A percentile compares a stretch with the other conserved stretches of the same genome.
These are phyloP conservation scores for Panicum miliaceum DNA, from an alignment of 176 grass and related monocot species.

Conservation along the genomic window DNA sequence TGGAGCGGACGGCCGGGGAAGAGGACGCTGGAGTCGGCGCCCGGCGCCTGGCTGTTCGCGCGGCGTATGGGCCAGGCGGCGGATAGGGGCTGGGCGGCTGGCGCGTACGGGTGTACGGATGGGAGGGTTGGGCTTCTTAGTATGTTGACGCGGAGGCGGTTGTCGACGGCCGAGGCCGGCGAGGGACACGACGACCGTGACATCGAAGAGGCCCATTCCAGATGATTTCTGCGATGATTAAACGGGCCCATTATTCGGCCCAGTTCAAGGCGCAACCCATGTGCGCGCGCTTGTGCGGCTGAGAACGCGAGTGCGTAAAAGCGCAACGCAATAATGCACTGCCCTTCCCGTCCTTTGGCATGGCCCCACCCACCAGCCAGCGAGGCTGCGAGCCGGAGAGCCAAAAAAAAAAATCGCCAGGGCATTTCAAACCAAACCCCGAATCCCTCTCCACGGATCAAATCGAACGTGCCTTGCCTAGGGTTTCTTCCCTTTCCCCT, in stretches of 20 bases:
- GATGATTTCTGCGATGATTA: neutral
- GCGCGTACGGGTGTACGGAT: neutral
- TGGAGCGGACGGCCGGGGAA: neutral
- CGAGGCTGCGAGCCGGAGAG: neutral
- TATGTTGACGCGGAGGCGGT: no score
- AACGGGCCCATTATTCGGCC: neutral
- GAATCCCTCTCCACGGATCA: constrained; percentile 39
- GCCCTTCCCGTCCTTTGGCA: neutral
- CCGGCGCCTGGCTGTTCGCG: neutral
- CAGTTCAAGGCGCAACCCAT: neutral
- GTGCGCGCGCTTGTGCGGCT: neutral
- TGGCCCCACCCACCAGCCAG: neutral
- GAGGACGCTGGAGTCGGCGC: neutral
- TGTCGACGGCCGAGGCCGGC: no score
- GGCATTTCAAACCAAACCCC: constrained; percentile 54
- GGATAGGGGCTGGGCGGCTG: no score
- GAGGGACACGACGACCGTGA: no score
- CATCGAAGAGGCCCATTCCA: neutral
- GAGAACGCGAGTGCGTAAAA: no score
- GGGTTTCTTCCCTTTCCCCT: constrained; percentile 37
- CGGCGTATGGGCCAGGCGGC: neutral
- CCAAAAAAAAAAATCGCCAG: constrained; percentile 36
- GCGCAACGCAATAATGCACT: neutral
- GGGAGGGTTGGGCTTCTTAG: neutral
- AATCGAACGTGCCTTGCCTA: constrained; percentile 37